phyloP scores from a whole-genome alignment of 2,329 filamentous ascomycete species.

The Bisporella sp. region DNA sequence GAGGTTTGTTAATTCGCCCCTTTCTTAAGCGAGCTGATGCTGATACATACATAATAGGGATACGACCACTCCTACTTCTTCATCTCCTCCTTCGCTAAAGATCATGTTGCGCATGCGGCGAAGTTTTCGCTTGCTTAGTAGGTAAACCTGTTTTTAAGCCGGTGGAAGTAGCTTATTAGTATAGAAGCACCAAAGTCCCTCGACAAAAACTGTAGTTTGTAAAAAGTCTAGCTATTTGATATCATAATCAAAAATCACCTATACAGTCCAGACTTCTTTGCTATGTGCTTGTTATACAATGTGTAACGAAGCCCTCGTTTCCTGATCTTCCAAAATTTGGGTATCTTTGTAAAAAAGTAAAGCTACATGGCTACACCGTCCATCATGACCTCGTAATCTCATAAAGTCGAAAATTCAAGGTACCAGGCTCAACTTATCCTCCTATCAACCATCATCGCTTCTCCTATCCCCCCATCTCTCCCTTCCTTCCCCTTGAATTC shows the following conservation, averaged over 20 bases:
- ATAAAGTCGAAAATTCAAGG: too few relatives aligned
- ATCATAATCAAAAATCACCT: too few relatives aligned
- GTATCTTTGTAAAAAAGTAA: too few relatives aligned
- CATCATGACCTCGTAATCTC: too few relatives aligned
- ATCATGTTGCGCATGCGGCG: conserved; percentile 81
- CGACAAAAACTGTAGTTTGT: conserved; percentile 18
- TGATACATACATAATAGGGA: conserved; percentile 39
- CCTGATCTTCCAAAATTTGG: too few relatives aligned
- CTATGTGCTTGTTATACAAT: too few relatives aligned
- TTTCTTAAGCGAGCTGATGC: neutral
- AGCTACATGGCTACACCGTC: too few relatives aligned
- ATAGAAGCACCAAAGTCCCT: conserved; percentile 15
- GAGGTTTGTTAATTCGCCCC: conserved; percentile 39
- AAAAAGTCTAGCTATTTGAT: too few relatives aligned
- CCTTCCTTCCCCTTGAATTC: conserved; percentile 34
- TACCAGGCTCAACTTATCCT: conserved; percentile 2
- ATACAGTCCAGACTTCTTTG: too few relatives aligned
- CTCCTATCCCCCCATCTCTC: conserved; percentile 7
- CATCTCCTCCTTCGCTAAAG: conserved; percentile 77
- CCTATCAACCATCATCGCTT: conserved; percentile 32
- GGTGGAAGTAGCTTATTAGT: conserved; percentile 12
- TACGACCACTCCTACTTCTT: conserved; percentile 99
- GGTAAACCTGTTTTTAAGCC: conserved; percentile 17
- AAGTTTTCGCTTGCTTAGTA: conserved; percentile 67
- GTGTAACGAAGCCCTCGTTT: too few relatives aligned